Evolutionary conservation across 2,329 filamentous ascomycete genomes (phyloP).

Genomic region (Arachnomyces sp.): DNA sequence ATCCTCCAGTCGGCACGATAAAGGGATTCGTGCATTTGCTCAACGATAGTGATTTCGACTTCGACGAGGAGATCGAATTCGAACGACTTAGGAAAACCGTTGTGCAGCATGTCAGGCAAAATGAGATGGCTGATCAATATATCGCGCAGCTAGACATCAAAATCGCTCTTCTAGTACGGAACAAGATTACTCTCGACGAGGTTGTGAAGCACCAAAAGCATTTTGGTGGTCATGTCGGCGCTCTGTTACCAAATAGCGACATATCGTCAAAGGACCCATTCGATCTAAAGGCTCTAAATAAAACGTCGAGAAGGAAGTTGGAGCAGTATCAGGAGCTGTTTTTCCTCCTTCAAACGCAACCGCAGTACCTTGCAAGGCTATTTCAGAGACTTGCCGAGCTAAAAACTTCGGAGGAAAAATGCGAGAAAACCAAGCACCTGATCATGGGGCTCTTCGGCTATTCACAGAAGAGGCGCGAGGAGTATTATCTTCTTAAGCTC

Average conservation of each 20-base stretch:
- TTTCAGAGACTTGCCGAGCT: slow-evolving; percentile 79
- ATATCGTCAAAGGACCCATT: slow-evolving; percentile 87
- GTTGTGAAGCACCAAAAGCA: slow-evolving; percentile 95
- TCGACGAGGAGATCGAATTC: slow-evolving; percentile 97
- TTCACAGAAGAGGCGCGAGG: slow-evolving; percentile 90
- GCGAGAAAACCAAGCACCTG: slow-evolving; percentile 82
- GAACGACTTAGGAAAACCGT: slow-evolving; percentile 91
- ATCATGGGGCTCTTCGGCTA: slow-evolving; percentile 97
- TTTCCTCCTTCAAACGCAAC: slow-evolving; percentile 93
- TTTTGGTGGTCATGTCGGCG: slow-evolving; percentile 82
- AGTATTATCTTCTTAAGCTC: slow-evolving; percentile 91
- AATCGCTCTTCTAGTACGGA: slow-evolving; percentile 95
- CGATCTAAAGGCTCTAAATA: slow-evolving; percentile 94
- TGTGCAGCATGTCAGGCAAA: slow-evolving; percentile 92
- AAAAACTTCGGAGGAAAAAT: slow-evolving; percentile 81
- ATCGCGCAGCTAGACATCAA: slow-evolving; percentile 98
- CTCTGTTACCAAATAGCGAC: slow-evolving; percentile 77
- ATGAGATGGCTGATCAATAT: slow-evolving; percentile 94
- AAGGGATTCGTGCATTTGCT: slow-evolving; percentile 97
- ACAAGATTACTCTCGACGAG: slow-evolving; percentile 98
- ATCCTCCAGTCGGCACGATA: slow-evolving; percentile 90
- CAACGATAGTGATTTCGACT: slow-evolving; percentile 97
- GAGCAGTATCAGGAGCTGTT: slow-evolving; percentile 97
- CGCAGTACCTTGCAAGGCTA: slow-evolving; percentile 82
- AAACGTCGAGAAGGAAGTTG: slow-evolving; percentile 88